Conservation (phyloP, 2,329 filamentous ascomycete genomes). For the Mycogone perniciosa region DNA sequence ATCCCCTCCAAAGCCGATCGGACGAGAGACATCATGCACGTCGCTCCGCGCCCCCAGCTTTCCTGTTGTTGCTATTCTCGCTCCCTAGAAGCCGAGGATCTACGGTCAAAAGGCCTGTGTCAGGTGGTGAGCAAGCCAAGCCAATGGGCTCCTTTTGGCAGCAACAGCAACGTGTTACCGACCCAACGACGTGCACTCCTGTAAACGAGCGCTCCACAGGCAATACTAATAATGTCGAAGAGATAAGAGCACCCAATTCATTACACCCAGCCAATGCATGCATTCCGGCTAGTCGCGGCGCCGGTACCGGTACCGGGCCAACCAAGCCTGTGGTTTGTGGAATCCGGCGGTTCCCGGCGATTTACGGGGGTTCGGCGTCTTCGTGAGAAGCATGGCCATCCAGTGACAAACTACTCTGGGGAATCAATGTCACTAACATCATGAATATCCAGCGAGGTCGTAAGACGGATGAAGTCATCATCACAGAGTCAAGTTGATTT, state of each 20-base stretch:
- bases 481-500: too few relatives aligned
- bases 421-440: too few relatives aligned
- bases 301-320: slow-evolving; percentile 11
- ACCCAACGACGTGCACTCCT: neutral
- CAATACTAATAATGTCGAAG: too few relatives aligned
- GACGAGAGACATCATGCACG: slow-evolving; percentile 13
- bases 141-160: neutral
- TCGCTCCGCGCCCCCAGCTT: slow-evolving; percentile 1
- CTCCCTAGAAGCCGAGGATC: slow-evolving; percentile 7
- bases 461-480: too few relatives aligned
- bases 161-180: neutral
- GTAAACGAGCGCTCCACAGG: neutral
- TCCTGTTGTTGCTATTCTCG: slow-evolving; percentile 2
- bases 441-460: too few relatives aligned
- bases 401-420: neutral
- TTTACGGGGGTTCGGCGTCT: slow-evolving; percentile 2
- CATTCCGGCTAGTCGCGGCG: neutral
- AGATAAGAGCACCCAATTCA: too few relatives aligned
- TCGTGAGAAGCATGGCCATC: neutral
- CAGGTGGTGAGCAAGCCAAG: neutral
- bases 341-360: slow-evolving; percentile 9
- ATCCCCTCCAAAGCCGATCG: slow-evolving; percentile 23
- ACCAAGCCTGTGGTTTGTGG: slow-evolving; percentile 6
- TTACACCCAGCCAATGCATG: too few relatives aligned
- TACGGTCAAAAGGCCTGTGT: neutral